These are phyloP conservation scores for Iris macrosiphon DNA, from an alignment of 106 monocot species.

Conservation along the genomic window DNA sequence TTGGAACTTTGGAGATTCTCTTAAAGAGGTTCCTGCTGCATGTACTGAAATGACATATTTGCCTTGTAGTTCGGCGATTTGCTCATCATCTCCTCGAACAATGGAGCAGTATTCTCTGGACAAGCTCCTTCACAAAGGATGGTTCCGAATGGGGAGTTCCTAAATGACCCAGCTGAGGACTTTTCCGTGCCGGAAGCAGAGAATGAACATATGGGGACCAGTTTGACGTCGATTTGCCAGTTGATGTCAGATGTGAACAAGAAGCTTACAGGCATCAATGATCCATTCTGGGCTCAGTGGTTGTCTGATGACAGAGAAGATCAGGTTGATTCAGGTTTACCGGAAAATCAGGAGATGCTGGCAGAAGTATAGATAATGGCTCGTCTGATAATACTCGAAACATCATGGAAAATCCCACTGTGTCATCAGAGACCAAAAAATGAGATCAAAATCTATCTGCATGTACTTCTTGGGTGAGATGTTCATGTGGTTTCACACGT, in stretches of 20 bases:
- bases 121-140: conserved; percentile 26
- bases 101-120: conserved; percentile 6
- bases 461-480: neutral
- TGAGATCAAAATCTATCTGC: neutral
- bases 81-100: conserved; percentile 16
- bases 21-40: conserved; percentile 48
- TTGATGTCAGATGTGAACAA: conserved; percentile 8
- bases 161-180: conserved; percentile 4
- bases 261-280: conserved; percentile 29
- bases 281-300: conserved; percentile 44
- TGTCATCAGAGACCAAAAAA: conserved; percentile 23
- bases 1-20: conserved; percentile 33
- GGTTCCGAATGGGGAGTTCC: conserved; percentile 6
- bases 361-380: neutral
- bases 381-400: conserved; percentile 15
- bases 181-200: conserved; percentile 16
- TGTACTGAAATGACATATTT: conserved; percentile 12
- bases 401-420: conserved; percentile 36
- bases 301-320: conserved; percentile 14
- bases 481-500: neutral
- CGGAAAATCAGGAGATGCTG: conserved; percentile 15
- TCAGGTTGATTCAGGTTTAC: conserved; percentile 8
- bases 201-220: conserved; percentile 15
- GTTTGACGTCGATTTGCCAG: conserved; percentile 1
- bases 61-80: conserved; percentile 21